These are phyloP conservation scores for Liriodendron chinense DNA, from an alignment of 164 flowering plant genomes.

Conservation along the genomic window DNA sequence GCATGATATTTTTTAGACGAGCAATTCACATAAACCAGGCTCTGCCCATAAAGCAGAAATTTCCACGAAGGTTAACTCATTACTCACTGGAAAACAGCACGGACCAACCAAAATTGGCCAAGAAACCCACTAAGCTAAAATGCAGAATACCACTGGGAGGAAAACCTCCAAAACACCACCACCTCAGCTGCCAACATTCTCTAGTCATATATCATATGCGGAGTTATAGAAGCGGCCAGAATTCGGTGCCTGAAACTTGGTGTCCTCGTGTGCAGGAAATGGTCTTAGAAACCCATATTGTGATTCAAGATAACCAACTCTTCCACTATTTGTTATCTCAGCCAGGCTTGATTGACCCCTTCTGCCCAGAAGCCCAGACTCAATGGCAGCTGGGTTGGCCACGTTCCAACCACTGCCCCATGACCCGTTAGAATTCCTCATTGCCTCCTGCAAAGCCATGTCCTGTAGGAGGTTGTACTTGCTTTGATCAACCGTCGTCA, in stretches of 20 bases:
- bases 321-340: constrained; percentile 13
- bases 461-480: constrained; percentile 10
- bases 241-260: constrained; percentile 12
- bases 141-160: background rate
- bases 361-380: constrained; percentile 10
- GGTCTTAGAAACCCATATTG: constrained; percentile 15
- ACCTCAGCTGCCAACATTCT: background rate
- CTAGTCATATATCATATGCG: constrained; percentile 4
- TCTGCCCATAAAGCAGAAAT: background rate
- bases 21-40: background rate
- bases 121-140: background rate
- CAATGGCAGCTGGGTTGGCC: constrained; percentile 1
- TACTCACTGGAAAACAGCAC: background rate
- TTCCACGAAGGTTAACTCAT: background rate
- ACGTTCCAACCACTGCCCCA: constrained; percentile 4
- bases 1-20: background rate
- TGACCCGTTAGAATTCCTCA: constrained; percentile 6
- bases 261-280: constrained; percentile 8
- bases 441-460: constrained; percentile 8
- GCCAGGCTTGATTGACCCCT: constrained; percentile 14
- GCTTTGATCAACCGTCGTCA: constrained; percentile 8
- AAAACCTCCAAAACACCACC: background rate
- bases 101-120: background rate
- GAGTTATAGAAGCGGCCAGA: constrained; percentile 9
- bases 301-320: constrained; percentile 12